These are phyloP conservation scores for Zymoseptoria ardabiliae DNA, from an alignment of 2,329 filamentous ascomycete genomes.

Conservation along the genomic window DNA sequence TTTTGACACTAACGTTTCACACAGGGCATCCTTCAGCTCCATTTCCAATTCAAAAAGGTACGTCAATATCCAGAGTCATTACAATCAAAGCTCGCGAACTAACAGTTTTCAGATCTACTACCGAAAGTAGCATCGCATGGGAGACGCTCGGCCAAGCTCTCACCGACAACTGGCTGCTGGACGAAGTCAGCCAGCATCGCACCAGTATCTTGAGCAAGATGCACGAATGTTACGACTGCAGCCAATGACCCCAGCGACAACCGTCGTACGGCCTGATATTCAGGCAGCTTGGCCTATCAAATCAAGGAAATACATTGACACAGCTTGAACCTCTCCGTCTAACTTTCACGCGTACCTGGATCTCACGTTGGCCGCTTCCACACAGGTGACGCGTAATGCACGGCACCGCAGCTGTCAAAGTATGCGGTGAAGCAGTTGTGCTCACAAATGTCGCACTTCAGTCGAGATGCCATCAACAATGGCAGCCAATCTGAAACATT, in stretches of 20 bases:
- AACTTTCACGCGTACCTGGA: constrained; percentile 12
- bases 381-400: constrained; percentile 15
- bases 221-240: neutral
- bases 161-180: neutral
- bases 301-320: constrained; percentile 7
- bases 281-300: constrained; percentile 6
- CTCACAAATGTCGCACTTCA: constrained; percentile 5
- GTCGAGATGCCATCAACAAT: constrained; percentile 13
- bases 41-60: constrained; percentile 99
- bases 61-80: constrained; percentile 12
- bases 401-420: constrained; percentile 17
- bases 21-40: constrained; percentile 87
- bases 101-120: constrained; percentile 38
- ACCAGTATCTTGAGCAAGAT: neutral
- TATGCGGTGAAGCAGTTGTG: constrained; percentile 15
- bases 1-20: constrained; percentile 26
- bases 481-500: constrained; percentile 20
- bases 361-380: constrained; percentile 19
- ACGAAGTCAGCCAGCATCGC: neutral
- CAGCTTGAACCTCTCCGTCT: constrained; percentile 9
- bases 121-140: constrained; percentile 28
- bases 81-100: constrained; percentile 10
- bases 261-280: constrained; percentile 9
- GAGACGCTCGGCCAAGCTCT: constrained; percentile 11
- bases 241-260: constrained; percentile 1